phyloP scores from a whole-genome alignment of 495 filamentous ascomycete species.

The Lentithecium fluviatile region DNA sequence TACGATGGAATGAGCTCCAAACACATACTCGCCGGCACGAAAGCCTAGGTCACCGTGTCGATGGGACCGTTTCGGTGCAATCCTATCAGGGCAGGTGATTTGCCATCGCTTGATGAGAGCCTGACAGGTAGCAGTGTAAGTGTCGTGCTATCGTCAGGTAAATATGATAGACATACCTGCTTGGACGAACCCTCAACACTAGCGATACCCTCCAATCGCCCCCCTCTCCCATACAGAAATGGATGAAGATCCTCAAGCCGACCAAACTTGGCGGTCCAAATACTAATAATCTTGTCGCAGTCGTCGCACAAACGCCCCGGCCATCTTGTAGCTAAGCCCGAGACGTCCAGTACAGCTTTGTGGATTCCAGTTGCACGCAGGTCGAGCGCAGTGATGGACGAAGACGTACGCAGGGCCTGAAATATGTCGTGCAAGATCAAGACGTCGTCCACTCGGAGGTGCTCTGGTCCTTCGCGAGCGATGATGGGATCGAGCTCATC shows the following conservation, averaged over 20 bases:
- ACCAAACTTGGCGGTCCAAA: slow-evolving; percentile 38
- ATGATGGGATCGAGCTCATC: slow-evolving; percentile 44
- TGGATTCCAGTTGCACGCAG: slow-evolving; percentile 43
- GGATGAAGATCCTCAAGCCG: slow-evolving; percentile 33
- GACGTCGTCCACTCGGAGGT: slow-evolving; percentile 40
- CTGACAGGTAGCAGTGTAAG: slow-evolving; percentile 7
- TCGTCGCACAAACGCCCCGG: slow-evolving; percentile 39
- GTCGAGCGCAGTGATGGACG: slow-evolving; percentile 28
- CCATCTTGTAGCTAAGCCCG: slow-evolving; percentile 43
- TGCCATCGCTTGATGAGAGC: slow-evolving; percentile 31
- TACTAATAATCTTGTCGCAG: slow-evolving; percentile 38
- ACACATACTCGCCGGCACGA: slow-evolving; percentile 41
- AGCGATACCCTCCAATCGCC: slow-evolving; percentile 39
- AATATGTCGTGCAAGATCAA: slow-evolving; percentile 42
- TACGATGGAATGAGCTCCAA: not conserved
- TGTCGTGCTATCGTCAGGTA: not conserved
- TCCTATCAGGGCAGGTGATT: slow-evolving; percentile 13
- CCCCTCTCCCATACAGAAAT: slow-evolving; percentile 40
- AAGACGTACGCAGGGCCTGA: slow-evolving; percentile 22
- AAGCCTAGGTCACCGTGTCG: slow-evolving; percentile 39
- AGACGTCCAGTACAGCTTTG: slow-evolving; percentile 37
- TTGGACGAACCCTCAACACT: slow-evolving; percentile 33
- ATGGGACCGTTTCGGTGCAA: slow-evolving; percentile 9
- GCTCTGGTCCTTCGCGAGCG: slow-evolving; percentile 42
- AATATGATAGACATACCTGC: slow-evolving; percentile 18